Evolutionary conservation across 2,329 filamentous ascomycete species (phyloP).

Genomic region (Cladophialophora chaetospira): DNA sequence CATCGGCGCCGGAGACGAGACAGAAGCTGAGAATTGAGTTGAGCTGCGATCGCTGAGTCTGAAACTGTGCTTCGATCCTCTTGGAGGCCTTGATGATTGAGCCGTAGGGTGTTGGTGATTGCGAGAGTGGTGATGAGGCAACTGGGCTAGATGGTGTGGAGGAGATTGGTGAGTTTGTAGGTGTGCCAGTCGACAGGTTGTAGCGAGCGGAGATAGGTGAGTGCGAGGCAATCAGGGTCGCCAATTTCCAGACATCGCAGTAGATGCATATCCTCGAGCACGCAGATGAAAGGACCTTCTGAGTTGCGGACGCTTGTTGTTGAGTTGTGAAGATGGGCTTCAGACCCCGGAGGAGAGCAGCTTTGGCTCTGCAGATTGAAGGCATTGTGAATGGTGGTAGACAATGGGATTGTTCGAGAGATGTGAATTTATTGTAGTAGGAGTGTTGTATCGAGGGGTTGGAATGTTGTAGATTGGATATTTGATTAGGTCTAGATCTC

Average conservation of each 20-base stretch:
- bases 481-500: background rate
- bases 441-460: slow-evolving; percentile 7
- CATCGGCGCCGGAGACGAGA: slow-evolving; percentile 31
- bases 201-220: slow-evolving; percentile 29
- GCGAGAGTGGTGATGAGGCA: slow-evolving; percentile 8
- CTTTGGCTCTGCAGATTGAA: slow-evolving; percentile 28
- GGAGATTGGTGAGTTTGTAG: slow-evolving; percentile 16
- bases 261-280: slow-evolving; percentile 30
- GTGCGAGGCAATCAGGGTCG: slow-evolving; percentile 31
- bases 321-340: slow-evolving; percentile 24
- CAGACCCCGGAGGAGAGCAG: slow-evolving; percentile 28
- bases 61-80: slow-evolving; percentile 33
- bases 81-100: slow-evolving; percentile 26
- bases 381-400: slow-evolving; percentile 4
- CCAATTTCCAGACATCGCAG: slow-evolving; percentile 35
- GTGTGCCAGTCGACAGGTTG: slow-evolving; percentile 22
- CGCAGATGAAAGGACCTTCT: slow-evolving; percentile 26
- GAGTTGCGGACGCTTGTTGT: slow-evolving; percentile 22
- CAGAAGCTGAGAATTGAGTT: slow-evolving; percentile 33
- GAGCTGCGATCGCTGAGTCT: slow-evolving; percentile 29
- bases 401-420: background rate
- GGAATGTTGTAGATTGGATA: slow-evolving; percentile 9
- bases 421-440: background rate
- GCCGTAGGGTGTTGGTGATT: slow-evolving; percentile 22
- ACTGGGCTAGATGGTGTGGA: slow-evolving; percentile 23